phyloP scores from a whole-genome alignment of 164 flowering plant species.

The Tetracentron sinense region DNA sequence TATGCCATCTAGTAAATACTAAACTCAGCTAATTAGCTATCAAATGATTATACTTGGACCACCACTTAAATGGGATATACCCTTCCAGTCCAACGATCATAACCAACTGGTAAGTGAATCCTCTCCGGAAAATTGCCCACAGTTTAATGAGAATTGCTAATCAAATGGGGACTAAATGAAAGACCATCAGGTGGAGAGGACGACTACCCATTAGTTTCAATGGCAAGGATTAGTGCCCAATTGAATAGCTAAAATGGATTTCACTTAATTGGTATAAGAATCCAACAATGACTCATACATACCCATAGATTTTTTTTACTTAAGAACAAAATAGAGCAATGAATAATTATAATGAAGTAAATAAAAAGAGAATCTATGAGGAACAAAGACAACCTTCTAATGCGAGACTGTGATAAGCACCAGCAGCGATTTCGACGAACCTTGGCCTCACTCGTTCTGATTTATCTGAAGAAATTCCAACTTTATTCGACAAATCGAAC shows the following conservation, averaged over 20 bases:
- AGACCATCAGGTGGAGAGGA: neutral
- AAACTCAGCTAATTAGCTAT: too few species aligned
- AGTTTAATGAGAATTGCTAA: too few species aligned
- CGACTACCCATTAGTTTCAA: too few species aligned
- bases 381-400: constrained; percentile 48
- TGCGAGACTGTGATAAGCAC: constrained; percentile 92
- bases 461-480: neutral
- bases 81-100: too few species aligned
- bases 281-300: neutral
- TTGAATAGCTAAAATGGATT: neutral
- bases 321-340: too few species aligned
- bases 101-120: too few species aligned
- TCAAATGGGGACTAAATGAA: too few species aligned
- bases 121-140: too few species aligned
- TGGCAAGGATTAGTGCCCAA: too few species aligned
- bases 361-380: neutral
- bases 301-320: neutral
- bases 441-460: constrained; percentile 23
- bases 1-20: too few species aligned
- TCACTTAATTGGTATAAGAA: neutral
- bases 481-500: constrained; percentile 28
- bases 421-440: constrained; percentile 74
- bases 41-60: too few species aligned
- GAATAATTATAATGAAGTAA: neutral
- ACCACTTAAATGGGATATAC: too few species aligned